A percentile compares a stretch with the other conserved stretches of the same genome.
Evolutionary conservation across 2,329 filamentous ascomycete species (phyloP).

Genomic region (Colletotrichum graminicola): DNA sequence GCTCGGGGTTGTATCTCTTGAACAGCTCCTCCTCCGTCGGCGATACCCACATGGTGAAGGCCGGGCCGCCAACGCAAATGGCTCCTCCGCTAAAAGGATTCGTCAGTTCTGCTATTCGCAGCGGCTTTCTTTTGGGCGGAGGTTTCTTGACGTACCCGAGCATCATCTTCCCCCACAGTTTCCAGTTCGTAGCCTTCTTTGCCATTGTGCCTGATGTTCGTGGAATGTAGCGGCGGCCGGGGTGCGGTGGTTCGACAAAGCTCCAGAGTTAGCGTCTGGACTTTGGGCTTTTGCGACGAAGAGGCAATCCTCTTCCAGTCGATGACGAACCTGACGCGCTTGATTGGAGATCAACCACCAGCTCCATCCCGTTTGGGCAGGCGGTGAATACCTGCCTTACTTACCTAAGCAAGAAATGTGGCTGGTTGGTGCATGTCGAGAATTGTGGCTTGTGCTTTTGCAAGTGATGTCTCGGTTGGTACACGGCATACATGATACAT

Average conservation of each 20-base stretch:
- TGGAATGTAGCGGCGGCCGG: background rate
- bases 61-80: slow-evolving; percentile 86
- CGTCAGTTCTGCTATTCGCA: slow-evolving; percentile 27
- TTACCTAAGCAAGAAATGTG: background rate
- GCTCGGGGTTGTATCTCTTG: slow-evolving; percentile 91
- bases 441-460: slow-evolving; percentile 26
- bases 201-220: slow-evolving; percentile 49
- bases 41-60: slow-evolving; percentile 81
- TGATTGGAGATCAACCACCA: slow-evolving; percentile 36
- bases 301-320: slow-evolving; percentile 12
- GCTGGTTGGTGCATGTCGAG: background rate
- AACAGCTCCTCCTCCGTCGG: slow-evolving; percentile 95
- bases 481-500: background rate
- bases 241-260: background rate
- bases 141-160: slow-evolving; percentile 67
- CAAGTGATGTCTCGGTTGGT: background rate
- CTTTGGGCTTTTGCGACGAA: slow-evolving; percentile 4
- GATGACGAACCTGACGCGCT: slow-evolving; percentile 41
- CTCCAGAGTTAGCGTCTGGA: background rate
- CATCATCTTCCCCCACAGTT: slow-evolving; percentile 77
- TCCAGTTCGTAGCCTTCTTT: slow-evolving; percentile 66
- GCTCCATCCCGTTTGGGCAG: slow-evolving; percentile 7
- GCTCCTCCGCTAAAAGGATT: slow-evolving; percentile 69
- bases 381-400: slow-evolving; percentile 19
- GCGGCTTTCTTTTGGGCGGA: background rate